A percentile compares a stretch with the other conserved stretches of the same genome.
These are phyloP conservation scores for Glonium stellatum DNA, from an alignment of 495 filamentous ascomycete species.

Conservation along the genomic window DNA sequence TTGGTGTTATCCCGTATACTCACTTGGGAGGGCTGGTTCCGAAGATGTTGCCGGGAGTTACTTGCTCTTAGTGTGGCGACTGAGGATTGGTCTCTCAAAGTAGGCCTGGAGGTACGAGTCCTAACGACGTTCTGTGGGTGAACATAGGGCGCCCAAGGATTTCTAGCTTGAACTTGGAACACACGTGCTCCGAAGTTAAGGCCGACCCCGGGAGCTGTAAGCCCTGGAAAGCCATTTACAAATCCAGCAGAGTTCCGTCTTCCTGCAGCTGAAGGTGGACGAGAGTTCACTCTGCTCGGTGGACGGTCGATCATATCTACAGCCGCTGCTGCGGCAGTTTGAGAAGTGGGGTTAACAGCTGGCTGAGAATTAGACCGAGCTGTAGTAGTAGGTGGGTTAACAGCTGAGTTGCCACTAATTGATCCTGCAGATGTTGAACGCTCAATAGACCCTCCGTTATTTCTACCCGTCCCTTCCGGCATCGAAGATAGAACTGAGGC, in stretches of 20 bases:
- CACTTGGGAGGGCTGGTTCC: slow-evolving; percentile 16
- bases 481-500: neutral
- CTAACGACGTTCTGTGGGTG: slow-evolving; percentile 15
- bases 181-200: slow-evolving; percentile 23
- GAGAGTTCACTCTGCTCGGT: slow-evolving; percentile 17
- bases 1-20: slow-evolving; percentile 16
- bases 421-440: slow-evolving; percentile 15
- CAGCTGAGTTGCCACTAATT: slow-evolving; percentile 8
- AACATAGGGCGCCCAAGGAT: slow-evolving; percentile 25
- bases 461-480: neutral
- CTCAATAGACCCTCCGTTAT: neutral
- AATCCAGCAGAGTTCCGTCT: slow-evolving; percentile 19
- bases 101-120: slow-evolving; percentile 24
- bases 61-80: slow-evolving; percentile 28
- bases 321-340: slow-evolving; percentile 10
- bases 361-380: slow-evolving; percentile 5
- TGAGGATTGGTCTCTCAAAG: slow-evolving; percentile 30
- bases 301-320: slow-evolving; percentile 28
- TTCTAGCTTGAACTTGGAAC: slow-evolving; percentile 17
- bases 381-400: slow-evolving; percentile 11
- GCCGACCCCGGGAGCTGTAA: slow-evolving; percentile 16
- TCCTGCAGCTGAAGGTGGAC: slow-evolving; percentile 23
- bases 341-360: slow-evolving; percentile 13
- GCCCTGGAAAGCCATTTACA: slow-evolving; percentile 15
- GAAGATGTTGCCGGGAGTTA: slow-evolving; percentile 15